These are phyloP conservation scores for Leccinum longicurvipes DNA, from an alignment of 768 basidiomycete species.

Conservation along the genomic window DNA sequence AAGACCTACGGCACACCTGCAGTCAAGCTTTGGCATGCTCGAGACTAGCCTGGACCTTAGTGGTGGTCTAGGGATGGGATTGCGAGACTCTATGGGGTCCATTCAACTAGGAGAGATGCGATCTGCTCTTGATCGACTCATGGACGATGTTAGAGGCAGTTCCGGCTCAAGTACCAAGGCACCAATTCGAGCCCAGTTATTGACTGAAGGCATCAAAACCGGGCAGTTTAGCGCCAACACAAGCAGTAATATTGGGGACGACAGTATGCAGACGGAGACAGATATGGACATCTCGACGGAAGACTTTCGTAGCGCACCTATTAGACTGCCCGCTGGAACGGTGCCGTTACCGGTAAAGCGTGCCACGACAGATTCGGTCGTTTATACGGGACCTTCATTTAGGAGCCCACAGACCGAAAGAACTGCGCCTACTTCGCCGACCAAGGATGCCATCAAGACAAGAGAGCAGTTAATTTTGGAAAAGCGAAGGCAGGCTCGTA, in stretches of 20 bases:
- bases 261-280: constrained; percentile 30
- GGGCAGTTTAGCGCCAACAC: constrained; percentile 33
- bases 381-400: constrained; percentile 29
- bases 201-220: constrained; percentile 33
- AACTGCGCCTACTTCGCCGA: constrained; percentile 43
- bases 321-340: constrained; percentile 3
- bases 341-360: constrained; percentile 40
- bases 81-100: constrained; percentile 43
- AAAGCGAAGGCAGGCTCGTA: constrained; percentile 61
- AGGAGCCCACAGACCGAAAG: constrained; percentile 31
- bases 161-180: constrained; percentile 24
- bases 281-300: constrained; percentile 31
- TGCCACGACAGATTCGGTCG: constrained; percentile 50
- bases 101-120: constrained; percentile 68
- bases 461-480: constrained; percentile 70
- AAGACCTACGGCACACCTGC: constrained; percentile 5
- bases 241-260: constrained; percentile 31
- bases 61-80: constrained; percentile 20
- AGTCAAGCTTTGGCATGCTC: constrained; percentile 15
- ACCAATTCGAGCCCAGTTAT: constrained; percentile 23
- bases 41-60: constrained; percentile 25
- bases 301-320: constrained; percentile 21
- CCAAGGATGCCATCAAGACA: constrained; percentile 62
- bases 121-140: constrained; percentile 67
- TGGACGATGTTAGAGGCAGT: constrained; percentile 56